phyloP scores from a whole-genome alignment of 2,329 filamentous ascomycete genomes.

The Talaromyces funiculosus region DNA sequence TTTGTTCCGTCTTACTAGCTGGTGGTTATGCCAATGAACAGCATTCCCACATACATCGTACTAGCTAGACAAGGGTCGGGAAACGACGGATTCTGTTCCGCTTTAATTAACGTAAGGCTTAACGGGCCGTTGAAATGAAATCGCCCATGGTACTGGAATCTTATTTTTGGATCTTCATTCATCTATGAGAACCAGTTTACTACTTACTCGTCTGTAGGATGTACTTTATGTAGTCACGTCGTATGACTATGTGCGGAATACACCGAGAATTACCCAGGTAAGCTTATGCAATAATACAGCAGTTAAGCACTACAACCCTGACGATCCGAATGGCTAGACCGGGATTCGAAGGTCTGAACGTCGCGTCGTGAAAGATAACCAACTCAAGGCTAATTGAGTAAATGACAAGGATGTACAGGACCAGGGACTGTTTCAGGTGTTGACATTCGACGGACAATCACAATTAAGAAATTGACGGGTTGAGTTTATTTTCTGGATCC shows the following conservation, averaged over 20 bases:
- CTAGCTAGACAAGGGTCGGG: not conserved
- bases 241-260: not conserved
- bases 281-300: not conserved
- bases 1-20: not conserved
- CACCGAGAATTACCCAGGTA: not conserved
- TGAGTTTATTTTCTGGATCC: not conserved
- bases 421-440: not conserved
- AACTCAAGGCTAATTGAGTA: not conserved
- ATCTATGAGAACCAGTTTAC: not conserved
- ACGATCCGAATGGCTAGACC: not conserved
- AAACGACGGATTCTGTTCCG: not conserved
- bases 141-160: not conserved
- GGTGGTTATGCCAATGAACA: not conserved
- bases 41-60: not conserved
- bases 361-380: not conserved
- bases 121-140: not conserved
- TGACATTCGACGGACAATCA: not conserved
- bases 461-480: not conserved
- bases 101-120: not conserved
- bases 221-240: too few relatives aligned
- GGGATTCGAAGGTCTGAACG: not conserved
- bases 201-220: not conserved
- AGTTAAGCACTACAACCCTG: not conserved
- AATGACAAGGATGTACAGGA: not conserved
- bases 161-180: not conserved